phyloP scores from a whole-genome alignment of 1,284 basidiomycete species.

The Cutaneotrichosporon mucoides region DNA sequence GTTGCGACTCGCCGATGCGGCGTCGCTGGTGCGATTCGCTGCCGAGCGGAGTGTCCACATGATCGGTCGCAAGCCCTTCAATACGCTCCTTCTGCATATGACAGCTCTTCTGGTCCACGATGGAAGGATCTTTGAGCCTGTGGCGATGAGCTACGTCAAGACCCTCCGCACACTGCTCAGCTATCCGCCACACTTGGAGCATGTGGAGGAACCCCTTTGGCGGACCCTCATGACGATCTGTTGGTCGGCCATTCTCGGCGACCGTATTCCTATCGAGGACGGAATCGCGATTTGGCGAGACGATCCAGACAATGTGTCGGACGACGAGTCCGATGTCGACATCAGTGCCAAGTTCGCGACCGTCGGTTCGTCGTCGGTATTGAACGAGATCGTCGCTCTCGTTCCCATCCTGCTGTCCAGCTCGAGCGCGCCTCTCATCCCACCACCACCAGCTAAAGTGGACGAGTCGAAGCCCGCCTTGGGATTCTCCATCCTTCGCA shows the following conservation, averaged over 20 bases:
- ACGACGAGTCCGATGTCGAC: slow-evolving; percentile 24
- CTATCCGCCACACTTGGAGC: slow-evolving; percentile 71
- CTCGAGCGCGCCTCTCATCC: slow-evolving; percentile 38
- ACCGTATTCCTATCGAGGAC: slow-evolving; percentile 52
- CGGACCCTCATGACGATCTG: slow-evolving; percentile 61
- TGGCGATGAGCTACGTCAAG: slow-evolving; percentile 77
- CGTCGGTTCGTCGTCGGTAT: slow-evolving; percentile 5
- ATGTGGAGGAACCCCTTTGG: slow-evolving; percentile 67
- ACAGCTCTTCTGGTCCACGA: slow-evolving; percentile 59
- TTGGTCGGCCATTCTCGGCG: slow-evolving; percentile 71
- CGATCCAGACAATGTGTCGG: slow-evolving; percentile 1
- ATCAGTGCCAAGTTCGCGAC: slow-evolving; percentile 16
- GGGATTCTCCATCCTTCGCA: slow-evolving; percentile 58
- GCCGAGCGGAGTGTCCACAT: slow-evolving; percentile 36
- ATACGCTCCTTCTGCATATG: slow-evolving; percentile 61
- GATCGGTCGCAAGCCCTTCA: slow-evolving; percentile 31
- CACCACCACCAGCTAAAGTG: slow-evolving; percentile 11
- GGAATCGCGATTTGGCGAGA: slow-evolving; percentile 31
- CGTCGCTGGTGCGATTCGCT: slow-evolving; percentile 35
- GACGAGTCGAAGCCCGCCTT: slow-evolving; percentile 34
- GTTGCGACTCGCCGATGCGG: slow-evolving; percentile 12
- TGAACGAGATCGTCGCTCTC: slow-evolving; percentile 60
- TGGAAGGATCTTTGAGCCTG: slow-evolving; percentile 58
- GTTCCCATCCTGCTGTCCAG: slow-evolving; percentile 64
- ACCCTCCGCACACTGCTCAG: slow-evolving; percentile 62